phyloP scores from a whole-genome alignment of 176 grass and related monocot species.

The Canna indica region DNA sequence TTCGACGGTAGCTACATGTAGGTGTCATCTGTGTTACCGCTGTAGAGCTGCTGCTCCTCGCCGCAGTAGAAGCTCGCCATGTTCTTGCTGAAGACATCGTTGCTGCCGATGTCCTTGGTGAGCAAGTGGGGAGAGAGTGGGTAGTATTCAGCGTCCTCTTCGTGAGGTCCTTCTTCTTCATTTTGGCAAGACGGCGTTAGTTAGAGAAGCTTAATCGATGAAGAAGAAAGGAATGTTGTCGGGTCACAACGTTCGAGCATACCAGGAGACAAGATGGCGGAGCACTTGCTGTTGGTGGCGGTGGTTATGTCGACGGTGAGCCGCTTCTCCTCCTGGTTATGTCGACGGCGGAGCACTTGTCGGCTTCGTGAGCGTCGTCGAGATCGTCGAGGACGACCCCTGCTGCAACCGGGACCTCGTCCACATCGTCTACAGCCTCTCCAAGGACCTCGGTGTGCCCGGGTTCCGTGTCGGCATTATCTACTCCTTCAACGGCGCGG shows the following conservation, averaged over 20 bases:
- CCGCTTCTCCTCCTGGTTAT: constrained; percentile 84
- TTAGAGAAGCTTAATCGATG: background rate
- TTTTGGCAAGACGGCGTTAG: background rate
- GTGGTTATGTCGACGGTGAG: constrained; percentile 32
- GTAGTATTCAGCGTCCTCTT: background rate
- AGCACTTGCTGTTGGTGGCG: background rate
- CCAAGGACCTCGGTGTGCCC: no score
- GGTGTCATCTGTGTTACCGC: constrained; percentile 11
- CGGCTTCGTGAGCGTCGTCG: no score
- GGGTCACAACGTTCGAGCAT: background rate
- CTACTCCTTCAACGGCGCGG: no score
- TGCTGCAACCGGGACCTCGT: no score
- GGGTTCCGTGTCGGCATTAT: no score
- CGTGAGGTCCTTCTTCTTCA: background rate
- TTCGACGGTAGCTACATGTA: background rate
- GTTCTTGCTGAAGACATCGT: background rate
- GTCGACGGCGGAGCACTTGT: no score
- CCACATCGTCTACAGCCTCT: no score
- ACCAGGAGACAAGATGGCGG: constrained; percentile 19
- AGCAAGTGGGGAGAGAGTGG: background rate
- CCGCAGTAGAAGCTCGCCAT: background rate
- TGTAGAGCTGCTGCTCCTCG: constrained; percentile 16
- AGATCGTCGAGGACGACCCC: no score
- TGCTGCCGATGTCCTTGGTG: background rate
- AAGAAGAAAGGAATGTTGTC: background rate